Conservation (phyloP, 176 grass and related monocot species). For the Oryza glaberrima region DNA sequence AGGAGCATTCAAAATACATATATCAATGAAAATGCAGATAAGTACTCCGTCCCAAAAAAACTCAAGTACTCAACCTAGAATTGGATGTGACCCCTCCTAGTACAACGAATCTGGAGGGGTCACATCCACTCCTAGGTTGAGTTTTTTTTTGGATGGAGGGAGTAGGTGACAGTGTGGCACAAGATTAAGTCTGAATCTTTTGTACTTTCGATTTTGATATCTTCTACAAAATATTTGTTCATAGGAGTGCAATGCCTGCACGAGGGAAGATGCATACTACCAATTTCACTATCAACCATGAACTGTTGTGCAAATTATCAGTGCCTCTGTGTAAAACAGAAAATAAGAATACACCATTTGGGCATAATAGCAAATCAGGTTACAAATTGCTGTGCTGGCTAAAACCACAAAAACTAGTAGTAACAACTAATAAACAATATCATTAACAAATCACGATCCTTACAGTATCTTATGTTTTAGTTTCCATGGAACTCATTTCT, state of each 20-base stretch:
- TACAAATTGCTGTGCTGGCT: background rate
- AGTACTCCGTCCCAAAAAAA: background rate
- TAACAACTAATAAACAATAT: constrained; percentile 17
- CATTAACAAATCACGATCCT: background rate
- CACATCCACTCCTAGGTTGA: too few relatives aligned
- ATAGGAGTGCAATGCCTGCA: too few relatives aligned
- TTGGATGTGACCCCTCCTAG: too few relatives aligned
- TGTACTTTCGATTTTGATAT: constrained; percentile 3
- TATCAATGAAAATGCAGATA: background rate
- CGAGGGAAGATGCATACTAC: background rate
- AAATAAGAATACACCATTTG: background rate
- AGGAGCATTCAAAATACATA: background rate
- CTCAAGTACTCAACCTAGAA: too few relatives aligned
- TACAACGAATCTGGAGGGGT: too few relatives aligned
- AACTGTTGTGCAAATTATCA: background rate
- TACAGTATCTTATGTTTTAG: background rate
- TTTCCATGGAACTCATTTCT: background rate
- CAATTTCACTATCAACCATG: background rate
- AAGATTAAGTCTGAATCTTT: background rate
- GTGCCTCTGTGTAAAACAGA: background rate
- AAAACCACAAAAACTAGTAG: background rate
- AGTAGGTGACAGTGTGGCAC: background rate
- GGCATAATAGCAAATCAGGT: background rate
- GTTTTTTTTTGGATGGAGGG: too few relatives aligned
- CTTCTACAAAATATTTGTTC: background rate